Base-by-base conservation (phyloP, 2,329 filamentous ascomycete genomes). In the Claviceps africana region DNA sequence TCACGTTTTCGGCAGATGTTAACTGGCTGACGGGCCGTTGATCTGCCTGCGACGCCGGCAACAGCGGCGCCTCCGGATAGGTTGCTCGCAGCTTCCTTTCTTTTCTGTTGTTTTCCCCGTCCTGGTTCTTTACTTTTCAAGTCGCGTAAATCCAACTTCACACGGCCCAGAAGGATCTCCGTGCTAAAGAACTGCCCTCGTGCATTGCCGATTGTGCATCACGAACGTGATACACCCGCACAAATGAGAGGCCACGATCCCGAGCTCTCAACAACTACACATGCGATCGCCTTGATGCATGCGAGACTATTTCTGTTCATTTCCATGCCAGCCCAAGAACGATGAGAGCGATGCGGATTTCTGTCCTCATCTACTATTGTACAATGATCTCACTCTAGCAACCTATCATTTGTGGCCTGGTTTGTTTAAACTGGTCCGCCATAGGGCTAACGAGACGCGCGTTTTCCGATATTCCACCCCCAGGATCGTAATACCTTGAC, bases 391-490 rank as follows among this genome's bases (percentile, higher is more conserved):
- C 44, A 21, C 44, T 46, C 25, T 11, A 21, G 13, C 17, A 25
- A 28, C 21, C 13, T 25, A 25, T 25, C 21, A 8, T 22, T 10
- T 31, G 28, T 30, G 10, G n/a, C 31, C 25, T 21, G 19, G 22
- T 21, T 30, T 37, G 10, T 28, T 42, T 8, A 17, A 21, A 22
- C 5, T n/a, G 8, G 21, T 10, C 30, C 49, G 22, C 17, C 42
- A 40, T 17, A n/a, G 13, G 8, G 19, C 42, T 54, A 53, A 46
- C 54, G 54, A 25, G 58, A 57, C 48, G 58, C 60, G 60, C 81
- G 76, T 73, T 88, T 95, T 49, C 91, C 91, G 63, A 98, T 93
- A 64, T 97, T 82, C 84, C 88, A 97, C 5, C 93, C 93, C 88
- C 91, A 95, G 13, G 81, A 77, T 57, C 91, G 76, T 30, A 98